A percentile compares a stretch with the other conserved stretches of the same genome.
Conservation (phyloP, 768 basidiomycete genomes). For the Cystofilobasidium ferigula region DNA sequence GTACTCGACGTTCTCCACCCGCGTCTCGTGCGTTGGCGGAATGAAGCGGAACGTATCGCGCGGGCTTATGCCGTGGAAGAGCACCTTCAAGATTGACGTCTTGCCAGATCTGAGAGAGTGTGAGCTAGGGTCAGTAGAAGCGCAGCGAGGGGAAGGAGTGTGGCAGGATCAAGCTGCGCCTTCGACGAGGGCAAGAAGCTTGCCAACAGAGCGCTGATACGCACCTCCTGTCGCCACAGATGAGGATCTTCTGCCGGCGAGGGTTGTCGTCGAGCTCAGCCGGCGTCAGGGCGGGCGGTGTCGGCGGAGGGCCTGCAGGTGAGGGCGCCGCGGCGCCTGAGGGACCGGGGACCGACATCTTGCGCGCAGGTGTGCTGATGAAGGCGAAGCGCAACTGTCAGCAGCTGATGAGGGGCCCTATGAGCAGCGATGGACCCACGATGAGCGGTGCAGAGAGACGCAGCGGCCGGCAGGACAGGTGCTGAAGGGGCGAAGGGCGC, state of each 20-base stretch:
- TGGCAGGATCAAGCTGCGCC: too few relatives aligned
- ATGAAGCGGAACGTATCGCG: slow-evolving; percentile 11
- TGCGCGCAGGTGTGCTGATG: too few relatives aligned
- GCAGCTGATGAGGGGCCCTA: too few relatives aligned
- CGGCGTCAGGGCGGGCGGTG: neutral
- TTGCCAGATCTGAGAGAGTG: slow-evolving; percentile 18
- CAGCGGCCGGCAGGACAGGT: too few relatives aligned
- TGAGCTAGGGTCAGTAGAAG: too few relatives aligned
- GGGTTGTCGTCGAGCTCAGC: slow-evolving; percentile 4
- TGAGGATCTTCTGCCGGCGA: slow-evolving; percentile 11
- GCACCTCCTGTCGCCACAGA: slow-evolving; percentile 10
- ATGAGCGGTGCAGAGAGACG: too few relatives aligned
- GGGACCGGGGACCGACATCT: neutral
- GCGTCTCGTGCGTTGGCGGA: slow-evolving; percentile 6
- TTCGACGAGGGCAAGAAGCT: too few relatives aligned
- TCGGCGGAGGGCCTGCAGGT: neutral
- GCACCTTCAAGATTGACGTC: slow-evolving; percentile 2
- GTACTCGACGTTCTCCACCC: slow-evolving; percentile 14
- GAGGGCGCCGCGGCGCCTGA: neutral
- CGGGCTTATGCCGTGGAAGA: slow-evolving; percentile 4
- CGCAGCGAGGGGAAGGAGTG: too few relatives aligned
- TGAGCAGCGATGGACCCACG: too few relatives aligned
- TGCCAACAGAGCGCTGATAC: neutral
- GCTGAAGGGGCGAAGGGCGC: too few relatives aligned
- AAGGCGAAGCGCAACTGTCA: too few relatives aligned